Evolutionary conservation across 2,329 filamentous ascomycete species (phyloP).

Genomic region (Penicillium thymicola): DNA sequence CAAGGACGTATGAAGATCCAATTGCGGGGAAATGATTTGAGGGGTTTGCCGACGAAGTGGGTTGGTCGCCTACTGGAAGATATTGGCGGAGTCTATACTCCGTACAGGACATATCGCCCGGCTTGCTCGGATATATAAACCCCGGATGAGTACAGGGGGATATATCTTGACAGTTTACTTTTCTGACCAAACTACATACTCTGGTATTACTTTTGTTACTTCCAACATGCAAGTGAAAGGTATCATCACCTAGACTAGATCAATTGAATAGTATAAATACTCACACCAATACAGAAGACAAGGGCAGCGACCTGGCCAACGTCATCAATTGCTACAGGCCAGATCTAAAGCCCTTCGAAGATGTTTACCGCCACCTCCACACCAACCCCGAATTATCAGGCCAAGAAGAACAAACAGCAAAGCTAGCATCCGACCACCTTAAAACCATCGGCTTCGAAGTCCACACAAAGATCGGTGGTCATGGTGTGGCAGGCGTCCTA

Average conservation of each 20-base stretch:
- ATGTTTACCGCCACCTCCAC: conserved; percentile 57
- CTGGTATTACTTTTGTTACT: neutral
- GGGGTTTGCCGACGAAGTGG: neutral
- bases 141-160: neutral
- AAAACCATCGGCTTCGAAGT: conserved; percentile 43
- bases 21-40: conserved; percentile 3
- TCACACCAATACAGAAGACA: neutral
- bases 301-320: neutral
- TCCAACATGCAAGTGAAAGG: conserved; percentile 5
- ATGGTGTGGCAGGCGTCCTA: conserved; percentile 57
- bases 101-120: too few species aligned
- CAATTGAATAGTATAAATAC: neutral
- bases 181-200: neutral
- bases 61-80: neutral
- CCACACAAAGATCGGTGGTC: conserved; percentile 54
- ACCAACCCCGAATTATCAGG: conserved; percentile 55
- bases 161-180: neutral
- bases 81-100: neutral
- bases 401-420: conserved; percentile 53
- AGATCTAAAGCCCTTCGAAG: conserved; percentile 46
- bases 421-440: conserved; percentile 44
- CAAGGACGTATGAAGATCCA: neutral
- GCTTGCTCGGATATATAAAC: neutral
- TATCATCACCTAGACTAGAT: neutral
- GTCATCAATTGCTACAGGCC: conserved; percentile 41